Base-by-base conservation (phyloP, 257 asterid genomes). In the Solanum sitiens region DNA sequence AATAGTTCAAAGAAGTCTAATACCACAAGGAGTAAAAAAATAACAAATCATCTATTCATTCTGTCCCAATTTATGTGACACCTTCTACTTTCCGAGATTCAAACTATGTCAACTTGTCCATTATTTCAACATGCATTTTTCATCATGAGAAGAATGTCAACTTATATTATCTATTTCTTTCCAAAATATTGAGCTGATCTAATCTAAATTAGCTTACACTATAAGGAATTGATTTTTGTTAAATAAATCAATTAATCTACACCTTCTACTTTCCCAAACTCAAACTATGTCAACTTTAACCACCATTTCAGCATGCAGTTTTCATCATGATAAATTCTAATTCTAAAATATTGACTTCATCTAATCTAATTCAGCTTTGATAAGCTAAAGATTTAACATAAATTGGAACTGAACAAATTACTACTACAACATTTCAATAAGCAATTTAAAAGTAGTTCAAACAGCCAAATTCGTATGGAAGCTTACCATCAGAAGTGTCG, bases 401-500 rank as follows among this genome's bases (percentile, higher is more conserved):
- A 71, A 71, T 71, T 71, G 76, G n/a, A 14, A 71, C n/a, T 6
- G 5, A 71, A 32, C 7, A 11, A 70, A 15, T 32, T 21, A 25
- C 68, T 33, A 56, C 27, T 6, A n/a, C 18, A 65, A 39, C 63
- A 65, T 71, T 84, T 15, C 21, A 12, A 39, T 71, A 13, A 80
- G 27, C 59, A 65, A 87, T 84, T 18, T 6, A 12, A 44, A 77
- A 35, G 47, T 80, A 76, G 11, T 33, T 30, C 33, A 79, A 86
- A 23, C 7, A 18, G 18, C 11, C 7, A 63, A 59, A 71, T 2
- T 20, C 27, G 42, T 15, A 42, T 47, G 14, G 9, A 77, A 18
- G 4, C 40, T 79, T 90, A 97, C 99, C 98, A 86, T 97, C 99
- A 76, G 99, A 95, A 89, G 98, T 91, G 83, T 97, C 99, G 37